phyloP scores from a whole-genome alignment of 192 early-diverging fungal species.

The Coemansia sp. region DNA sequence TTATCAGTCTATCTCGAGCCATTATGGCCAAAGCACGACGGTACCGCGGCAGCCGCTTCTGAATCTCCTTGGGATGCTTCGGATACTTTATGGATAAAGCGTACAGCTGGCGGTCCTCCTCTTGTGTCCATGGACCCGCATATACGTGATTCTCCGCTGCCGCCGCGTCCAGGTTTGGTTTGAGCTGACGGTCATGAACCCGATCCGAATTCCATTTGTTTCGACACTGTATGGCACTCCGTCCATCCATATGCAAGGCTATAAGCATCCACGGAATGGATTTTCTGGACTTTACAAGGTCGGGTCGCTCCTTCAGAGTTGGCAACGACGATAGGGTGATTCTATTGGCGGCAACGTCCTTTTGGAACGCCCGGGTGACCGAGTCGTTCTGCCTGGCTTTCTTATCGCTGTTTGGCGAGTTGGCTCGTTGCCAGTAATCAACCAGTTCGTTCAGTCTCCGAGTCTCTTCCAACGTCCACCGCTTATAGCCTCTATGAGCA shows the following conservation, averaged over 20 bases:
- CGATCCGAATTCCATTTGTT: constrained; percentile 9
- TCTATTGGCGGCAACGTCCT: neutral
- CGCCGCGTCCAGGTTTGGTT: too few relatives aligned
- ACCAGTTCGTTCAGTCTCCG: constrained; percentile 23
- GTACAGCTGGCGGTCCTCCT: constrained; percentile 33
- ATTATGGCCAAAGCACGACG: neutral
- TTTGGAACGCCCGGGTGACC: neutral
- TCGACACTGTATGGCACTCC: constrained; percentile 21
- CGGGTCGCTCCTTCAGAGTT: too few relatives aligned
- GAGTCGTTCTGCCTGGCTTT: neutral
- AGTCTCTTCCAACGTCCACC: constrained; percentile 19
- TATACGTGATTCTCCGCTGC: neutral
- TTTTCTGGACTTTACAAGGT: too few relatives aligned
- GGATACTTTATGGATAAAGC: constrained; percentile 5
- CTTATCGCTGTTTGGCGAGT: neutral
- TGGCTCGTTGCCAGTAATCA: constrained; percentile 2
- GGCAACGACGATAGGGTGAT: too few relatives aligned
- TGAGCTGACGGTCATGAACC: neutral
- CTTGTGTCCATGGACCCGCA: constrained; percentile 26
- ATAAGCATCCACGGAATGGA: constrained; percentile 20
- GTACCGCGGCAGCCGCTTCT: constrained; percentile 8
- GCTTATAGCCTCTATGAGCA: neutral
- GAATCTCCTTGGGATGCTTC: constrained; percentile 13
- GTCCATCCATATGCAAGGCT: constrained; percentile 22
- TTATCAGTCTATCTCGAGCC: constrained; percentile 13